These are phyloP conservation scores for Talaromyces borbonicus DNA, from an alignment of 495 filamentous ascomycete genomes.

Conservation along the genomic window DNA sequence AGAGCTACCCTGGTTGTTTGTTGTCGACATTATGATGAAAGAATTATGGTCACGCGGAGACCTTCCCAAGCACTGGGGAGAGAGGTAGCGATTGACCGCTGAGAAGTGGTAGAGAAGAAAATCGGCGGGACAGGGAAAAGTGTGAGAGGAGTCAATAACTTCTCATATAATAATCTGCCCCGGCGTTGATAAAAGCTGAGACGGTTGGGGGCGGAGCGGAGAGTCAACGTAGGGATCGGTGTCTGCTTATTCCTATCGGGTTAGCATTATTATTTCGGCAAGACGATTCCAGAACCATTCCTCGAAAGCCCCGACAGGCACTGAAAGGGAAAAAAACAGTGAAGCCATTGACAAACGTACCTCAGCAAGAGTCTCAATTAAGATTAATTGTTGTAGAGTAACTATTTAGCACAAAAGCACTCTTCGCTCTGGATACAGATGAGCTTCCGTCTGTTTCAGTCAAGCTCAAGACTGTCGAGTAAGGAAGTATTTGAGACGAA, in stretches of 20 bases:
- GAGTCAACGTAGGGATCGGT: background rate
- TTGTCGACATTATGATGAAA: slow-evolving; percentile 32
- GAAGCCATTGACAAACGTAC: no score
- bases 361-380: no score
- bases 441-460: no score
- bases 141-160: background rate
- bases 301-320: no score
- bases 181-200: background rate
- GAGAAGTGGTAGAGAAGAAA: background rate
- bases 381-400: no score
- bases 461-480: no score
- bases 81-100: slow-evolving; percentile 1
- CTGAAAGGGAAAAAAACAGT: no score
- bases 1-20: slow-evolving; percentile 43
- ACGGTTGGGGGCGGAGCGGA: slow-evolving; percentile 1
- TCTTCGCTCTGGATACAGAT: no score
- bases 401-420: no score
- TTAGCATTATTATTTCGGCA: no score
- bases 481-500: no score
- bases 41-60: slow-evolving; percentile 7
- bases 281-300: no score
- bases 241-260: background rate
- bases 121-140: background rate
- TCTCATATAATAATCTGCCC: slow-evolving; percentile 1
- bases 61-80: slow-evolving; percentile 3